Evolutionary conservation across 23 red algal genomes (phyloP).

Genomic region (Gracilaria domingensis): DNA sequence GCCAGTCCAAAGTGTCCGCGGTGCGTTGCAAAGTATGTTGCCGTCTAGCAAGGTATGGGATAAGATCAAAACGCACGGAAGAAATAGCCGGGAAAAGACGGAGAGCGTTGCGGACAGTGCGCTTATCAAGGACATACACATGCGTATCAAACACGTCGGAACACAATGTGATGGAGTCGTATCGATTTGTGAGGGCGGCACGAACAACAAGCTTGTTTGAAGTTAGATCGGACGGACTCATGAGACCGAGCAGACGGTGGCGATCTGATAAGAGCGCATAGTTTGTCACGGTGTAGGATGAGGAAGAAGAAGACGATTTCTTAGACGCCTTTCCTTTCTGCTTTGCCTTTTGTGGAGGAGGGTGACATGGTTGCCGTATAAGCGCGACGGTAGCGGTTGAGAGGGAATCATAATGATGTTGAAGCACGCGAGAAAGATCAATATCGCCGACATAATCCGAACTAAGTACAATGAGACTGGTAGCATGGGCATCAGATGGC

Average conservation of each 20-base stretch:
- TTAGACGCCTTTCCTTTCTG: conserved; percentile 23
- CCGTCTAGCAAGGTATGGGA: conserved; percentile 61
- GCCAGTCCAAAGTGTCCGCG: conserved; percentile 34
- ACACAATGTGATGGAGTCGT: conserved; percentile 33
- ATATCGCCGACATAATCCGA: conserved; percentile 49
- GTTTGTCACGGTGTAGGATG: conserved; percentile 6
- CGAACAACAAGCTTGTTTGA: conserved; percentile 8
- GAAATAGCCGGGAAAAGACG: conserved; percentile 32
- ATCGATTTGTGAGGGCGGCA: conserved; percentile 40
- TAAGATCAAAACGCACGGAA: conserved; percentile 58
- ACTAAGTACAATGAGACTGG: conserved; percentile 37
- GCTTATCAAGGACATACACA: conserved; percentile 50
- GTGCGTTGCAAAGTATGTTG: conserved; percentile 44
- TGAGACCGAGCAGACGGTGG: conserved; percentile 44
- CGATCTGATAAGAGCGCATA: conserved; percentile 39
- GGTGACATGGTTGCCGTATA: not conserved
- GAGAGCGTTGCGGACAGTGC: conserved; percentile 18
- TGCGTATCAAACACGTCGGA: conserved; percentile 61
- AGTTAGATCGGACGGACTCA: conserved; percentile 21
- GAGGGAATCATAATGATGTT: conserved; percentile 5
- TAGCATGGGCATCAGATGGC: not conserved
- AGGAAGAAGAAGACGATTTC: not conserved
- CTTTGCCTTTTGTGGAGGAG: not conserved
- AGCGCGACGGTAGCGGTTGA: conserved; percentile 42
- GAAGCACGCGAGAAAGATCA: conserved; percentile 16